Base-by-base conservation (phyloP, 768 basidiomycete species). In the Xanthoconium purpureum region DNA sequence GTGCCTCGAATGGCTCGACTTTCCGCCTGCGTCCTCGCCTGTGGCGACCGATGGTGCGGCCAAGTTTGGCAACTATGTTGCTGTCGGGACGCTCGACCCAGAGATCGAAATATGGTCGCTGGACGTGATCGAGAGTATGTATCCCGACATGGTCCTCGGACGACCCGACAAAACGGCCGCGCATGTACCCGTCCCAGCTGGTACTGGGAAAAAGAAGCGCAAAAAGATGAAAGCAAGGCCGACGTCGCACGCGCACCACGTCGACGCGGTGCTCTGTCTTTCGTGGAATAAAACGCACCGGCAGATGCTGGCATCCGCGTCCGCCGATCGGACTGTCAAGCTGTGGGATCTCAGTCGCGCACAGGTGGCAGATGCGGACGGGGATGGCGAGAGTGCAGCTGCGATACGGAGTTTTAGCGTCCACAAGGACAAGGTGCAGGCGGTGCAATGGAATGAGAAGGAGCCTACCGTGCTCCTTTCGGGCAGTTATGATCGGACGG, bases 81-180 rank as follows among this genome's bases (percentile, higher is more conserved):
- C 97, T 2, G 94, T 99, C 17, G 97, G 96, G 13, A 96, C 94
- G 3, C 84, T 98, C 52, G 95, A 98, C 61, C 96, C 97, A 24
- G 93, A 96, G 68, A 98, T 99, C 59, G 97, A 99, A 73, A 96
- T 99, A 63, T 99, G 95, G 93, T 95, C 94, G 15, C 79, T 98
- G 50, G 95, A 98, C 70, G 80, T 89, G 32, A 80, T 99, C 47
- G 96, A 98, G 66, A 86, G 91, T 18, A 87, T 98, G 78, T 98
- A 96, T 71, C 97, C 97, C 0, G 84, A 88, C 59, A 85, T 88
- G 53, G 84, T 99, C 55, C 85, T 99, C 35, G 97, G 97, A 28
- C 84, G 94, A 40, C 91, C 91, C 1, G 90, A 94, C 63, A 82
- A 85, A 63, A 88, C 89, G 14, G 83, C 87, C 55, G 85, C 87